phyloP scores from a whole-genome alignment of 176 grass and related monocot genomes.

The Themeda triandra region DNA sequence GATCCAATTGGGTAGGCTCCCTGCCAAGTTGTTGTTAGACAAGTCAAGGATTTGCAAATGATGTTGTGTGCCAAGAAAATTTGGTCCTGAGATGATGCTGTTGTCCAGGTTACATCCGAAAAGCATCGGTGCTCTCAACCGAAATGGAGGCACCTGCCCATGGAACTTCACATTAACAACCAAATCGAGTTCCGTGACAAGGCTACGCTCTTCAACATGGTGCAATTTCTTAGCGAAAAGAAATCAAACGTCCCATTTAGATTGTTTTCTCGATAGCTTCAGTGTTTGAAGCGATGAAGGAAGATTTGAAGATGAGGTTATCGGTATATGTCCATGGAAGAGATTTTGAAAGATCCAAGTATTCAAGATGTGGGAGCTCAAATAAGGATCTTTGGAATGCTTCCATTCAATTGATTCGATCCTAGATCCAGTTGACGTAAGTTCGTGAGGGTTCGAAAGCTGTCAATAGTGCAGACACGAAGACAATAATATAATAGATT shows the following conservation, averaged over 20 bases:
- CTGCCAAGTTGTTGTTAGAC: slow-evolving; percentile 1
- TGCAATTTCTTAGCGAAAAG: background rate
- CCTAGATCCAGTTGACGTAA: background rate
- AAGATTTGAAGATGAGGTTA: background rate
- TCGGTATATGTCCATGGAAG: background rate
- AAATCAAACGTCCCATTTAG: background rate
- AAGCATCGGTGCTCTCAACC: background rate
- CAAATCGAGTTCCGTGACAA: background rate
- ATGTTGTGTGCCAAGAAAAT: slow-evolving; percentile 4
- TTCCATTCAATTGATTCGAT: background rate
- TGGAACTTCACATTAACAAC: background rate
- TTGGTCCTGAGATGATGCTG: background rate
- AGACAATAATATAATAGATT: background rate
- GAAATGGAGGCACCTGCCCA: background rate
- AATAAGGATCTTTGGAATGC: background rate
- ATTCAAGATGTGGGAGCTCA: background rate
- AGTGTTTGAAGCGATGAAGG: background rate
- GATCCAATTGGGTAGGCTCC: slow-evolving; percentile 6
- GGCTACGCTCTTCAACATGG: background rate
- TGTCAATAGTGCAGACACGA: background rate
- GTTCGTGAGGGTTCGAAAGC: background rate
- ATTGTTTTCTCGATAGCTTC: background rate
- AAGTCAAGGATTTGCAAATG: slow-evolving; percentile 1
- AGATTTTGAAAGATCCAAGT: background rate
- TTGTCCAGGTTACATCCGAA: slow-evolving; percentile 2